Conservation (phyloP, 306 rosid species). For the Prunus campanulata region DNA sequence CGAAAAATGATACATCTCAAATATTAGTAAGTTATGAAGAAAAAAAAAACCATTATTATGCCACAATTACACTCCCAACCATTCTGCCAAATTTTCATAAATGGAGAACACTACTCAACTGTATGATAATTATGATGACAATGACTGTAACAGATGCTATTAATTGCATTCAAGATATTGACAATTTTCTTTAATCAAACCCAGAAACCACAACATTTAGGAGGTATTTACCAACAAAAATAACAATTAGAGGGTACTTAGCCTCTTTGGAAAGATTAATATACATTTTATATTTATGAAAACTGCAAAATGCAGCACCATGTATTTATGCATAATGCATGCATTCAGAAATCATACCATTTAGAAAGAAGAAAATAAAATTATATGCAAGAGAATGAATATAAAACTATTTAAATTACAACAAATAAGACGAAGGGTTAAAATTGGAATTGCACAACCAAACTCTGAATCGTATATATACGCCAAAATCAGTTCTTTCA, state of each 20-base stretch:
- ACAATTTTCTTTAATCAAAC: neutral
- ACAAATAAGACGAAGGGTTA: constrained; percentile 24
- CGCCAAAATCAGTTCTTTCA: constrained; percentile 38
- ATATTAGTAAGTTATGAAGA: no score
- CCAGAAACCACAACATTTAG: neutral
- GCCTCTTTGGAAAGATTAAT: neutral
- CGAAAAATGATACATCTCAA: no score
- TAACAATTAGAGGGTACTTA: neutral
- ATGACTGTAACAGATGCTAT: no score
- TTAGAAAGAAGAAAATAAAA: neutral
- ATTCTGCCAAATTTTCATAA: neutral
- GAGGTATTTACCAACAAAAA: neutral
- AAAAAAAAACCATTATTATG: no score
- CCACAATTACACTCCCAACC: neutral
- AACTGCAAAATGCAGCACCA: neutral
- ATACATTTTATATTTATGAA: neutral
- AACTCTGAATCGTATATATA: constrained; percentile 16
- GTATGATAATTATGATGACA: neutral
- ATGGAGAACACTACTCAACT: neutral
- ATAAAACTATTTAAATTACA: no score
- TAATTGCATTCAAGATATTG: neutral
- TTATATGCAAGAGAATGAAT: neutral
- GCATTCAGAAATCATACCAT: neutral
- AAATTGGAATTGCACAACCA: constrained; percentile 9
- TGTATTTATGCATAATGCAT: no score